Evolutionary conservation across 495 filamentous ascomycete species (phyloP).

Genomic region (Clavariopsis aquatica): DNA sequence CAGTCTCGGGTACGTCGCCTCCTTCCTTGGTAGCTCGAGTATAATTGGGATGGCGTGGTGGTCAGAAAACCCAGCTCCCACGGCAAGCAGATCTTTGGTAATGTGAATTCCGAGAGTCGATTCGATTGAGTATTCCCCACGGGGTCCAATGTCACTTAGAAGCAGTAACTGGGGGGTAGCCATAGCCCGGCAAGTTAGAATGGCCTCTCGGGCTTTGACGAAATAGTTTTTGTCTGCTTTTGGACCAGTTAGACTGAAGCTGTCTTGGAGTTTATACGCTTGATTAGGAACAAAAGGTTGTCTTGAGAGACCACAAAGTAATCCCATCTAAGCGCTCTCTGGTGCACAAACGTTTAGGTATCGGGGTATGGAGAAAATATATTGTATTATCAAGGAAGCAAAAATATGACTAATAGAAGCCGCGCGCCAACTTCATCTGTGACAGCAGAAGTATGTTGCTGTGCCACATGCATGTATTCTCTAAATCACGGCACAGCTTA

Average conservation of each 20-base stretch:
- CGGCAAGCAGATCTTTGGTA: constrained; percentile 24
- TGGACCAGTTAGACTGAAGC: not conserved
- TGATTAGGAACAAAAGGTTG: not conserved
- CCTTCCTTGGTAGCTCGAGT: constrained; percentile 25
- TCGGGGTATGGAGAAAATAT: no score
- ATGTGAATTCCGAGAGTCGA: constrained; percentile 24
- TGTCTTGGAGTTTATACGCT: not conserved
- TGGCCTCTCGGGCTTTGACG: constrained; percentile 32
- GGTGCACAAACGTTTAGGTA: not conserved
- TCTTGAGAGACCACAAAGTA: not conserved
- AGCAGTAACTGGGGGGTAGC: constrained; percentile 29
- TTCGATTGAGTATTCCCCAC: constrained; percentile 6
- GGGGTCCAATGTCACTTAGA: constrained; percentile 35
- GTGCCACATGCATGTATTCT: not conserved
- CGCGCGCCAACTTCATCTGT: no score
- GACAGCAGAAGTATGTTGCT: not conserved
- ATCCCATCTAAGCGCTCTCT: not conserved
- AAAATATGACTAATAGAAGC: no score
- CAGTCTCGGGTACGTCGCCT: constrained; percentile 18
- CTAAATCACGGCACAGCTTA: not conserved
- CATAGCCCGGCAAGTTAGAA: constrained; percentile 24
- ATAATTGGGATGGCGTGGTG: constrained; percentile 28
- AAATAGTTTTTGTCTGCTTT: constrained; percentile 17
- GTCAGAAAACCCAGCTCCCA: constrained; percentile 31
- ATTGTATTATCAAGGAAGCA: no score